phyloP scores from a whole-genome alignment of 805 yeast species.

The Kodamaea lidongshanica region DNA sequence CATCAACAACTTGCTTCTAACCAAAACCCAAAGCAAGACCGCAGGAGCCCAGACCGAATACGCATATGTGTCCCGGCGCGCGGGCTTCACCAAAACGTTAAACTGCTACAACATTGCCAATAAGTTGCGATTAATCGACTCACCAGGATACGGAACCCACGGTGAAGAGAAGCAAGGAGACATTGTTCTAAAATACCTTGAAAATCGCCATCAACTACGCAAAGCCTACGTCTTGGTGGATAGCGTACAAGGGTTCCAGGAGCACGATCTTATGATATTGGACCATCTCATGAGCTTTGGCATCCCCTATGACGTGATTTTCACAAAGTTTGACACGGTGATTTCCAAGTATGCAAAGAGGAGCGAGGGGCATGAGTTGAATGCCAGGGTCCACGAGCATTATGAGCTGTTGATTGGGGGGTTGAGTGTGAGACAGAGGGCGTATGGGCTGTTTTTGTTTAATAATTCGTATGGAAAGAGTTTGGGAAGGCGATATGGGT shows the following conservation, averaged over 20 bases:
- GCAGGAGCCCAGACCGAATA: conserved; percentile 24
- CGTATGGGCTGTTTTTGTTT: conserved; percentile 42
- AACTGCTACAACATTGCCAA: conserved; percentile 67
- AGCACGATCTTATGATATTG: conserved; percentile 50
- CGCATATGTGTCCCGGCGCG: conserved; percentile 51
- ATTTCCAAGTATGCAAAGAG: conserved; percentile 14
- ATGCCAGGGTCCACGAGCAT: conserved; percentile 21
- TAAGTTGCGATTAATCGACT: conserved; percentile 63
- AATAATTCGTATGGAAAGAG: conserved; percentile 43
- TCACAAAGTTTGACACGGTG: conserved; percentile 70
- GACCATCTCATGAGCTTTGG: conserved; percentile 48
- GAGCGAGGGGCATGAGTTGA: conserved; percentile 16
- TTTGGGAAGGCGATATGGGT: conserved; percentile 42
- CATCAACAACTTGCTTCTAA: conserved; percentile 53
- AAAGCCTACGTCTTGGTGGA: conserved; percentile 60
- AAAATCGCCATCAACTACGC: conserved; percentile 45
- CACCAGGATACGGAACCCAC: conserved; percentile 85
- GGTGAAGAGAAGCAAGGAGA: conserved; percentile 66
- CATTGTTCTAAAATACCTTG: conserved; percentile 57
- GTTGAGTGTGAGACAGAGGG: conserved; percentile 29
- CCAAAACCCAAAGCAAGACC: conserved; percentile 22
- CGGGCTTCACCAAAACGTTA: conserved; percentile 58
- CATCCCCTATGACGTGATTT: conserved; percentile 63
- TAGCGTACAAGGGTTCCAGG: conserved; percentile 52
- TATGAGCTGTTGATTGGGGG: conserved; percentile 33